phyloP scores from a whole-genome alignment of 2,329 filamentous ascomycete species.

The Penicillium sp. region DNA sequence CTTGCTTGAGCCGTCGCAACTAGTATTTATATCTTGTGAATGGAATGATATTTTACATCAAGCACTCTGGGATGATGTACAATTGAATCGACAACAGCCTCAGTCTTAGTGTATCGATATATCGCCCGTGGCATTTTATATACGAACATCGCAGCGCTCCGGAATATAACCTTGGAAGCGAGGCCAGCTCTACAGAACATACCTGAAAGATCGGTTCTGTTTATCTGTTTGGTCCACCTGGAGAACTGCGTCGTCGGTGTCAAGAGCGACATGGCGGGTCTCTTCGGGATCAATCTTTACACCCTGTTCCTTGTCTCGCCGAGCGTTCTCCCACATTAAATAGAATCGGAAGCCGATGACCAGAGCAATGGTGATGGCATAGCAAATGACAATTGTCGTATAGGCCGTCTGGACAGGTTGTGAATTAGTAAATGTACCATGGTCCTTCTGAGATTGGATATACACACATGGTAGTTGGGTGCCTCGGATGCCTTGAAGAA shows the following conservation, averaged over 20 bases:
- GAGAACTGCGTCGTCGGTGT: conserved; percentile 14
- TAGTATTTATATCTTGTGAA: no score
- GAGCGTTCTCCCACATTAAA: conserved; percentile 13
- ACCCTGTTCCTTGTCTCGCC: conserved; percentile 16
- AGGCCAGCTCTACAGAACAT: conserved; percentile 14
- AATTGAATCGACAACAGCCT: no score
- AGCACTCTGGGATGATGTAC: no score
- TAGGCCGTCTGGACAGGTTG: conserved; percentile 17
- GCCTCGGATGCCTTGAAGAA: conserved; percentile 18
- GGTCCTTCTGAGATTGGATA: not conserved
- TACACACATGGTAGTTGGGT: conserved; percentile 12
- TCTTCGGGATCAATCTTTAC: conserved; percentile 16
- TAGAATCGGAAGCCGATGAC: conserved; percentile 13
- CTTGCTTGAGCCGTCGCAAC: no score
- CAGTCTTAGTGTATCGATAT: no score
- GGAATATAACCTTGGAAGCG: no score
- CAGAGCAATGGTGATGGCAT: conserved; percentile 19
- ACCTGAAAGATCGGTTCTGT: conserved; percentile 22
- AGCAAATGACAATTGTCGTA: conserved; percentile 23
- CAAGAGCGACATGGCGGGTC: conserved; percentile 8
- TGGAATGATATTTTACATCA: no score
- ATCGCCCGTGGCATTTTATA: no score
- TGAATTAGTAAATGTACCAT: not conserved
- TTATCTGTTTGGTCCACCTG: conserved; percentile 23
- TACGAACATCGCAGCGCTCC: no score